Evolutionary conservation across 768 basidiomycete species (phyloP), one percentile per base, ranked within the genome.

Genomic region (Dentipellis fragilis): DNA sequence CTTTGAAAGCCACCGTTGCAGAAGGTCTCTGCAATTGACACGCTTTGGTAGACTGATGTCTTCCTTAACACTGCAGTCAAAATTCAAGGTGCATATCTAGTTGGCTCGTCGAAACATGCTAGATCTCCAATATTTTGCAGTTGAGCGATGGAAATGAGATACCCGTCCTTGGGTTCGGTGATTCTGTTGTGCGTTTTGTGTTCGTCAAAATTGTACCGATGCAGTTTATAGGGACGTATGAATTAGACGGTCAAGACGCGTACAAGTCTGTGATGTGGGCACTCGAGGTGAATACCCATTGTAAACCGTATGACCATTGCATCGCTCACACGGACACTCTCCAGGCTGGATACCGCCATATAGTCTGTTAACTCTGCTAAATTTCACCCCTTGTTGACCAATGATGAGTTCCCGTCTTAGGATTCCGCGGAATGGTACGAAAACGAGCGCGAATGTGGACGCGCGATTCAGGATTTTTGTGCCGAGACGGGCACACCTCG

Each of bases 391-490:
- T 3, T 29, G 3, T 6, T 29, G 3, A 29, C 29, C 29, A 29
- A 3, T 29, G 29, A 29, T 3, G 29, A 6, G 29, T 6, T 29
- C 29, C 6, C 3, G 29, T 29, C 29, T 29, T 57, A 79, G 75
- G 75, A 77, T 66, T 76, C 73, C 14, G 73, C 76, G 39, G 75
- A 72, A 58, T 77, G 75, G 75, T 77, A 78, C 65, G 82, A 84
- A 64, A 87, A 88, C 68, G 87, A 89, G 65, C 69, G 66, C 49
- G 79, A 84, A 59, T 80, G 78, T 55, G 84, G 85, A 4, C 67
- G 72, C 22, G 85, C 83, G 29, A 80, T 89, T 63, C 69, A 69
- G 55, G 76, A 78, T 59, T 84, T 80, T 63, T 76, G 78, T 66
- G 60, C 67, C 10, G 65, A 67, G 47, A 66, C 75, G n/a, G 69